Percentiles rank a stretch among this genome's conserved stretches.
phyloP scores from a whole-genome alignment of 1,284 basidiomycete genomes.

The Moesziomyces antarcticus region DNA sequence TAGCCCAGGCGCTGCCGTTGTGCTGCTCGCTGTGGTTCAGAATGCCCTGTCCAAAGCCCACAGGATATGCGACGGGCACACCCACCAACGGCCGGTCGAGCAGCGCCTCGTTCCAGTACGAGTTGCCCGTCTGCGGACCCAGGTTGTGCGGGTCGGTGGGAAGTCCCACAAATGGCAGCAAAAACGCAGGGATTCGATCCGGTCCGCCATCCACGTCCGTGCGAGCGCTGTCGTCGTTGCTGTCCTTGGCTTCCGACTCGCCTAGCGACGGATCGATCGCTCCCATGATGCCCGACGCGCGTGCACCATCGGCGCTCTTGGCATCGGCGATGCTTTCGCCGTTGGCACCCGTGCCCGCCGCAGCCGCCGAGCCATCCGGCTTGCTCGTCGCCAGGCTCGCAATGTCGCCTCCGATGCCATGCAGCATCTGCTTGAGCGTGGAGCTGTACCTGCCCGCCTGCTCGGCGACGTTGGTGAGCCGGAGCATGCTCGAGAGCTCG shows the following conservation, averaged over 20 bases:
- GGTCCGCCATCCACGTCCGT: slow-evolving; percentile 32
- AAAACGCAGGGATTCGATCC: slow-evolving; percentile 36
- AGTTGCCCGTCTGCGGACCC: slow-evolving; percentile 38
- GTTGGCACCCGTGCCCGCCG: slow-evolving; percentile 5
- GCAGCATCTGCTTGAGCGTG: slow-evolving; percentile 54
- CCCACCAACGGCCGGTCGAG: slow-evolving; percentile 46
- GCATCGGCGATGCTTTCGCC: slow-evolving; percentile 10
- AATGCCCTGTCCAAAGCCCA: slow-evolving; percentile 35
- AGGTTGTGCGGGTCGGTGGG: slow-evolving; percentile 39
- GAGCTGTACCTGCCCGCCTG: slow-evolving; percentile 55
- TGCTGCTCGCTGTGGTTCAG: slow-evolving; percentile 20
- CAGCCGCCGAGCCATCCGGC: slow-evolving; percentile 10
- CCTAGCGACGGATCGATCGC: slow-evolving; percentile 36
- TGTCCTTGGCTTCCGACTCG: slow-evolving; percentile 10
- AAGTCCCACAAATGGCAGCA: slow-evolving; percentile 51
- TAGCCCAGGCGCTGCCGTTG: slow-evolving; percentile 25
- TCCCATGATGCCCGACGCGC: slow-evolving; percentile 17
- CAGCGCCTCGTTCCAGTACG: slow-evolving; percentile 45
- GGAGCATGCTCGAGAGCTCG: slow-evolving; percentile 32
- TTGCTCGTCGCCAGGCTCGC: slow-evolving; percentile 28
- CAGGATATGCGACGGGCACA: slow-evolving; percentile 44
- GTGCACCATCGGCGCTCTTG: slow-evolving; percentile 6
- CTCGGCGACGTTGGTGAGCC: slow-evolving; percentile 52
- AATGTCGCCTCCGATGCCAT: slow-evolving; percentile 36
- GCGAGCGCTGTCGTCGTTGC: slow-evolving; percentile 11